Conservation (phyloP, 1,284 basidiomycete genomes). For the Peniophora sp. region DNA sequence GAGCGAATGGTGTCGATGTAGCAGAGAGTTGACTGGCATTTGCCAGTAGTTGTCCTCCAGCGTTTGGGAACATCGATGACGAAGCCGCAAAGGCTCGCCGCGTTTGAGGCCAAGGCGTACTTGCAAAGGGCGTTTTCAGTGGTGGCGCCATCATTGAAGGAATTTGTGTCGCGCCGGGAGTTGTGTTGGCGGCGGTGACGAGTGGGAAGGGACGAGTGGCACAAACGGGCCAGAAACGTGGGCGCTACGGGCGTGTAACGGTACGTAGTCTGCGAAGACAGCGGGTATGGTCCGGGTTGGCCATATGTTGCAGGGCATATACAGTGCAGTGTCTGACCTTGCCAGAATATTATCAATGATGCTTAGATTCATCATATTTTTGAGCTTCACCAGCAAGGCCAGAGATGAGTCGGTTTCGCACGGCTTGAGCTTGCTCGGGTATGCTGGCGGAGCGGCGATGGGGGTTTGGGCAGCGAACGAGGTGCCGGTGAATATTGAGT, state of each 20-base stretch:
- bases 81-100: constrained; percentile 58
- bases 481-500: constrained; percentile 31
- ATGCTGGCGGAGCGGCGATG: constrained; percentile 39
- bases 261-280: constrained; percentile 41
- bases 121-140: constrained; percentile 2
- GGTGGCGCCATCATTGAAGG: constrained; percentile 12
- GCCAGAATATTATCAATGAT: constrained; percentile 13
- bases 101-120: constrained; percentile 19
- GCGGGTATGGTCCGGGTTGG: constrained; percentile 60
- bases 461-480: constrained; percentile 39
- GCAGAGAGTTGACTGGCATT: constrained; percentile 71
- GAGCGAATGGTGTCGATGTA: constrained; percentile 67
- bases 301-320: constrained; percentile 69
- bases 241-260: constrained; percentile 19
- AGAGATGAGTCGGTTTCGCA: constrained; percentile 51
- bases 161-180: constrained; percentile 34
- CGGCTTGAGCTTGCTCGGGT: constrained; percentile 36
- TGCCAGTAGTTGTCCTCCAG: constrained; percentile 65
- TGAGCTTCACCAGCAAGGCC: constrained; percentile 58
- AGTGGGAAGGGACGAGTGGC: constrained; percentile 12
- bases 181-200: constrained; percentile 24
- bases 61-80: constrained; percentile 72
- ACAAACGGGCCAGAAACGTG: constrained; percentile 11
- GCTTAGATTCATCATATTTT: constrained; percentile 4
- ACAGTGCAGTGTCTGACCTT: constrained; percentile 63